phyloP scores from a whole-genome alignment of 306 rosid genomes.

The Oemleria cerasiformis region DNA sequence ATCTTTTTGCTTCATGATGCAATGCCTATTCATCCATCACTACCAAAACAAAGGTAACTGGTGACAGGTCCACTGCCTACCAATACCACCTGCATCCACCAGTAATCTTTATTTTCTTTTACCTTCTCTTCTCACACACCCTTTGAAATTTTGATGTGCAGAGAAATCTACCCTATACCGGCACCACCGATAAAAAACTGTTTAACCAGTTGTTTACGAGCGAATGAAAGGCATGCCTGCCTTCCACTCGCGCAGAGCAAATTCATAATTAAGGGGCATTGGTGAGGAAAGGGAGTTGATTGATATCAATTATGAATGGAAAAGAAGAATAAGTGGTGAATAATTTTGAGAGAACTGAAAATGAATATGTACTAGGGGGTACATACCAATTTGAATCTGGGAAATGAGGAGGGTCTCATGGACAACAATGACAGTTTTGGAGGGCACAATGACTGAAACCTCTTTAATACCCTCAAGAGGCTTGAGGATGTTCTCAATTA shows the following conservation, averaged over 20 bases:
- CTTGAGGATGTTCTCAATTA: constrained; percentile 63
- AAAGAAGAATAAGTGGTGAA: background rate
- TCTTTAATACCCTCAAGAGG: constrained; percentile 67
- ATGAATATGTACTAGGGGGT: background rate
- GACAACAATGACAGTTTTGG: constrained; percentile 81
- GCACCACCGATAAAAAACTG: too few relatives aligned
- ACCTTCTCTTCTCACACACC: too few relatives aligned
- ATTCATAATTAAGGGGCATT: too few relatives aligned
- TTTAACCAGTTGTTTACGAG: too few relatives aligned
- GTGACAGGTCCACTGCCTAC: constrained; percentile 6
- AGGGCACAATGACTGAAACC: constrained; percentile 63
- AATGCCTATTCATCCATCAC: constrained; percentile 10
- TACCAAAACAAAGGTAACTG: background rate
- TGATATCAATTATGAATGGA: background rate
- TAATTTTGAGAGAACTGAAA: background rate
- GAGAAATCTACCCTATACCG: too few relatives aligned
- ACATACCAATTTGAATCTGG: constrained; percentile 73
- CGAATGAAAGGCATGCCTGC: too few relatives aligned
- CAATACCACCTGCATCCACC: too few relatives aligned
- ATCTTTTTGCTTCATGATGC: background rate
- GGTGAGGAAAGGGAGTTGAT: too few relatives aligned
- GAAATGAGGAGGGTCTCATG: constrained; percentile 69
- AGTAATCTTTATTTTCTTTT: too few relatives aligned
- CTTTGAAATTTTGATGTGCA: too few relatives aligned
- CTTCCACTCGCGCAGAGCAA: too few relatives aligned